Evolutionary conservation across 176 grass and related monocot species (phyloP), one percentile per base, ranked within the genome.

Genomic region (Bonia amplexicaulis): DNA sequence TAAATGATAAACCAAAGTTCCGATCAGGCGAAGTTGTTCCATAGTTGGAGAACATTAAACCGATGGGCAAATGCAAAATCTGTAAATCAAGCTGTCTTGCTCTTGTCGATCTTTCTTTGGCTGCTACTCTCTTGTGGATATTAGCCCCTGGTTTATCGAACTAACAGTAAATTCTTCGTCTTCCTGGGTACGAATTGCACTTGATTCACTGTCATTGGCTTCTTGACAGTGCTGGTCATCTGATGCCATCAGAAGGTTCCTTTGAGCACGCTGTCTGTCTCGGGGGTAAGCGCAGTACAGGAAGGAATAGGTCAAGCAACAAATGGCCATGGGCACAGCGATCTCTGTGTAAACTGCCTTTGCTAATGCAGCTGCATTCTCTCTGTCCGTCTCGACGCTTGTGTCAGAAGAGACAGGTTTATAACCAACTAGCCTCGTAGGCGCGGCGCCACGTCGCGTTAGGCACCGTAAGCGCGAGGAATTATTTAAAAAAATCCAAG

Each of bases 331-430:
- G 19, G 91, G 91, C 88, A 90, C 89, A 0, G 91, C 85, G 5
- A 93, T 77, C 73, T 89, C 84, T 2, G 88, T 74, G 81, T 93
- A 93, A 1, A 93, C 72, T 1, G 91, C 91, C 78, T 93, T 93
- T 0, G 82, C 88, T 49, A 93, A 37, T 40, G 91, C 88, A 3
- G 73, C 71, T 0, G 88, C 88, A 44, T 93, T 93, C 71, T 90
- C 82, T 19, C 57, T 79, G 77, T 85, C 80, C 1, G 86, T 90
- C 22, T 93, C 79, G 10, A 88, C 66, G 52, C 77, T 90, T 1
- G 80, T 80, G 12, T 80, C 89, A 12, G 65, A 63, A 19, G 86
- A 90, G 23, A 90, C 60, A 0, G 89, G 84, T 22, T 86, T 93
- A 37, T 93, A 93, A 2, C 82, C 92, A n/a, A n/a, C n/a, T n/a